Conservation (phyloP, 2,329 filamentous ascomycete genomes). For the Golovinomyces cichoracearum region DNA sequence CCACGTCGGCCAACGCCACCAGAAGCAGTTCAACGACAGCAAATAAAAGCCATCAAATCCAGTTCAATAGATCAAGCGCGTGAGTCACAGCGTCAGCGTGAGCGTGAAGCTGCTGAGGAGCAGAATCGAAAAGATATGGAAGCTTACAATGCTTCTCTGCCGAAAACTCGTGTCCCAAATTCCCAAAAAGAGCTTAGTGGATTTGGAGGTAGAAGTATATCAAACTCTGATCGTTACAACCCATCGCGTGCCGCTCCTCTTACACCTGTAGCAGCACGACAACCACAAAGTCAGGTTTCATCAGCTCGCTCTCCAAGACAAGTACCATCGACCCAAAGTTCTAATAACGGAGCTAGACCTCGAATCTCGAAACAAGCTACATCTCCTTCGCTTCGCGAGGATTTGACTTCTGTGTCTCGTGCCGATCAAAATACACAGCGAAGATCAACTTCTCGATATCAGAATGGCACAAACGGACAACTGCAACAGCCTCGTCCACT, state of each 20-base stretch:
- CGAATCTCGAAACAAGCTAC: conserved; percentile 25
- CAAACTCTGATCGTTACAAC: conserved; percentile 43
- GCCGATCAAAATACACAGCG: conserved; percentile 19
- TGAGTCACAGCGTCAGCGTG: conserved; percentile 28
- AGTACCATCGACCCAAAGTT: conserved; percentile 45
- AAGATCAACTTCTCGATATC: conserved; percentile 13
- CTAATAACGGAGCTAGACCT: conserved; percentile 20
- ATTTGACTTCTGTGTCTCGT: conserved; percentile 16
- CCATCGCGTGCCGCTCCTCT: conserved; percentile 64
- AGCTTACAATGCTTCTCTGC: conserved; percentile 70
- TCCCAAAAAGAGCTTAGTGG: conserved; percentile 78
- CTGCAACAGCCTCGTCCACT: conserved; percentile 16
- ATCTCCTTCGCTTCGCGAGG: conserved; percentile 20
- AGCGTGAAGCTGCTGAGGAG: conserved; percentile 26
- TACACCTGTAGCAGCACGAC: conserved; percentile 27
- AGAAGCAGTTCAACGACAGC: conserved; percentile 26
- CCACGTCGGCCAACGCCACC: conserved; percentile 22
- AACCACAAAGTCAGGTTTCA: conserved; percentile 29
- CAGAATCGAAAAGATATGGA: conserved; percentile 51
- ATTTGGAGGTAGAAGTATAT: conserved; percentile 18
- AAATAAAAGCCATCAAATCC: conserved; percentile 22
- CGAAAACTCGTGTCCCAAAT: conserved; percentile 51
- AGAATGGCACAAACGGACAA: conserved; percentile 19
- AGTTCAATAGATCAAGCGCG: conserved; percentile 36
- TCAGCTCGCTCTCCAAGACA: conserved; percentile 47